Evolutionary conservation across 768 basidiomycete species (phyloP).

Genomic region (Boletus patriciae): DNA sequence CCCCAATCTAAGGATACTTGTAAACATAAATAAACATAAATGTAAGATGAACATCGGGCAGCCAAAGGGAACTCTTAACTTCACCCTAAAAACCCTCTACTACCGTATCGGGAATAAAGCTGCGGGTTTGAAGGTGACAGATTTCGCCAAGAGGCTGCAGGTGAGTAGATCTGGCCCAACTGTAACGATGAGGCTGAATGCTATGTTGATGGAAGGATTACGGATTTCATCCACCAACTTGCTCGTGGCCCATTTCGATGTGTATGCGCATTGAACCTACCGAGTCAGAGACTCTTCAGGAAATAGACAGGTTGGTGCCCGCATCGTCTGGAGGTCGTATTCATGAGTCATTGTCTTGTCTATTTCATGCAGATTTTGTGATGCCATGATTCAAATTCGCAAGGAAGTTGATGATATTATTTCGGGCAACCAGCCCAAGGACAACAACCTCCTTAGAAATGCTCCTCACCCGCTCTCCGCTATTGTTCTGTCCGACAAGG

Average conservation of each 20-base stretch:
- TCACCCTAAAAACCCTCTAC: no score
- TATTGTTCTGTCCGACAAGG: constrained; percentile 64
- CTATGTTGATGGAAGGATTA: constrained; percentile 56
- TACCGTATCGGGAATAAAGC: no score
- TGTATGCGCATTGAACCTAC: constrained; percentile 99
- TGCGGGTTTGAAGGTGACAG: constrained; percentile 88
- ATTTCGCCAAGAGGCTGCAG: constrained; percentile 96
- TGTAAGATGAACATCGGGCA: no score
- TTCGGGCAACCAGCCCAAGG: constrained; percentile 82
- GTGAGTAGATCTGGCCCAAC: constrained; percentile 36
- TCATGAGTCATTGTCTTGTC: neutral
- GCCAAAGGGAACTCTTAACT: no score
- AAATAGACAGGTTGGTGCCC: constrained; percentile 71
- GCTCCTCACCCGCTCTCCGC: constrained; percentile 88
- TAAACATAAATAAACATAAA: no score
- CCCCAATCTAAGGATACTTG: no score
- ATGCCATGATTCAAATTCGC: constrained; percentile 97
- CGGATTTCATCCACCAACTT: constrained; percentile 96
- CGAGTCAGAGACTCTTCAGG: constrained; percentile 91
- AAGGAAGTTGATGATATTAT: constrained; percentile 87
- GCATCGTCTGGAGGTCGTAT: neutral
- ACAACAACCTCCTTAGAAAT: constrained; percentile 91
- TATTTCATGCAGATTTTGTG: constrained; percentile 71
- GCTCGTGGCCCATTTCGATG: constrained; percentile 96
- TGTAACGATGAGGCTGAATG: neutral